Base-by-base conservation (phyloP, 2,329 filamentous ascomycete genomes). In the Zasmidium cellare region DNA sequence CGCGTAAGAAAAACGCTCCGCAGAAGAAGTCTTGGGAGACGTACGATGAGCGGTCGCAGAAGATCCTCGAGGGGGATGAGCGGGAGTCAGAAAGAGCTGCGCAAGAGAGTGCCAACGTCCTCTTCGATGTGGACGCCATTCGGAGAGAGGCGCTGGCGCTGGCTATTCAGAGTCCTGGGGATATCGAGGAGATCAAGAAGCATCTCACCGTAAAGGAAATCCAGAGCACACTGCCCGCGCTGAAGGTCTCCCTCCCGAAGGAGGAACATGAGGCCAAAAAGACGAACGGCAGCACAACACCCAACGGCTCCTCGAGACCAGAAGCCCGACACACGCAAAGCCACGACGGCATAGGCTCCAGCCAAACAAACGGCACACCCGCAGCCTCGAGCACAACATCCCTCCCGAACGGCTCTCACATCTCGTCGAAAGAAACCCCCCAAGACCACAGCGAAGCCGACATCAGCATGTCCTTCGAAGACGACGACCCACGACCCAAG, bases 91-190 rank as follows among this genome's bases (percentile, higher is more conserved):
- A 79, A 59, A 58, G 52, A 46, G 46, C 58, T 25, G 50, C 54
- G 9, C 59, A 46, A 69, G 64, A 68, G 6, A 72, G 75, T 16
- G 73, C 73, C 19, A 79, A 79, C 31, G 88, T 97, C 9, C 81
- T 99, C 47, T 99, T 99, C 69, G 94, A 99, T 69, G 86, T 99
- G 48, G 94, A 99, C 68, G 94, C 94, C 12, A 97, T 99, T 64
- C 84, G 91, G 50, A 71, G 67, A 24, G 79, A 82, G 64, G 77
- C 79, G 14, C 87, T 91, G 9, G 90, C 96, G 68, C 79, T 99
- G 31, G 90, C 90, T 24, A 85, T 84, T 50, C 89, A 93, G 61
- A 80, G 82, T 49, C 79, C 81, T 46, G 82, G 84, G 22, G 82
- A 87, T 72, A 86, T 96, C 63, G 88, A 86, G 70, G 90, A 97